Evolutionary conservation across 257 asterid genomes (phyloP), one percentile per base, ranked within the genome.

Genomic region (Voacanga thouarsii): DNA sequence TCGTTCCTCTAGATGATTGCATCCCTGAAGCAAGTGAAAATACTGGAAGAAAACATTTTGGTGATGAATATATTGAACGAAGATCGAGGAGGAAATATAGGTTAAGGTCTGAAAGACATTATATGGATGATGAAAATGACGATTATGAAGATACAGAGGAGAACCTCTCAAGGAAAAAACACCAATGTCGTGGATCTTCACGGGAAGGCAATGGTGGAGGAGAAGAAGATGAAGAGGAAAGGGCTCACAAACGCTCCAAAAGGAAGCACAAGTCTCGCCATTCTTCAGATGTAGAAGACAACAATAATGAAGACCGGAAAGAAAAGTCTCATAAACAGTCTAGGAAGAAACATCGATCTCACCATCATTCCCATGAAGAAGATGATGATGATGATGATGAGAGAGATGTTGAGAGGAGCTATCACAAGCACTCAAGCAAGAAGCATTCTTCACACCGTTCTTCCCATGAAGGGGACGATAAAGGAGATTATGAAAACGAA

Each of bases 91-190:
- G 88, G 74, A 88, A 88, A 75, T 83, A 80, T 81, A 69, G 88
- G 77, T 88, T 94, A 80, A 85, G 80, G 72, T 87, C 90, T 80
- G 85, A 85, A 70, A 82, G 83, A 63, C 73, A 71, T 7, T 86
- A 82, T 50, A 88, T 71, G 21, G 88, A 77, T 28, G 81, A 81
- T 24, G 89, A 80, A 60, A 75, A 69, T 28, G 89, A 71, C 28
- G 67, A 70, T 24, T 84, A 85, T 53, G 82, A 61, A 44, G 85
- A 84, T 81, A 76, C 23, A 69, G 81, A 83, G 73, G 53, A 43
- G 50, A 82, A 81, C 78, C 79, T 23, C 60, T 60, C 70, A 45
- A 69, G 77, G 79, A 78, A 76, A 79, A 86, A 90, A 78, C 84
- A 18, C 30, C 72, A 2, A 49, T 45, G 24, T 30, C 61, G 76